Base-by-base conservation (phyloP, 1,284 basidiomycete species). In the Marasmius oreades region DNA sequence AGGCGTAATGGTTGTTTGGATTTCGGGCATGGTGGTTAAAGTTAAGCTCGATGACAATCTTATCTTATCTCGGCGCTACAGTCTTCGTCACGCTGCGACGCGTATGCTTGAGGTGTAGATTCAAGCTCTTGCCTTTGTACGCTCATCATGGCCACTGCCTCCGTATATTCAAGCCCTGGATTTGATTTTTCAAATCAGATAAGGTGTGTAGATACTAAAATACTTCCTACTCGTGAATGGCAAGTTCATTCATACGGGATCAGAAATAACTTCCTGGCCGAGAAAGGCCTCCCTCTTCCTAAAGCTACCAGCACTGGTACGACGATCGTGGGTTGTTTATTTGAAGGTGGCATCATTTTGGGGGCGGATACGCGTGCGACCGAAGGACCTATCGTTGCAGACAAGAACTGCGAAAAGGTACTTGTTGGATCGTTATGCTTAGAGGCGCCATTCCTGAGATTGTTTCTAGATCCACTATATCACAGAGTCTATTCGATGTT, bases 401-500 rank as follows among this genome's bases (percentile, higher is more conserved):
- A 98, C 78, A 98, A 98, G 86, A 98, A 98, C 76, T 99, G 96
- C 73, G 96, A 98, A 78, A 99, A 99, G 90, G 94, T 93, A 56
- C 53, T 77, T 60, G n/a, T 22, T 16, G 28, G 39, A 31, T 28
- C 20, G 11, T 47, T 33, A 20, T 34, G 16, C 31, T 52, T 7
- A 20, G 20, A 22, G 51, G 12, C n/a, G 5, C n/a, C 42, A 31
- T 16, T 39, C 36, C 1, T 18, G 14, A 28, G 45, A 20, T 12
- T 12, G 33, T 28, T 22, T 22, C 14, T 66, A 97, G 94, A 99
- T 99, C 67, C 97, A 99, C 74, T 99, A 92, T 73, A 91, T 97
- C 68, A 88, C 93, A 8, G 92, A 95, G 58, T 86, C 85, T 61
- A 99, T 99, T 64, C 84, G 96, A 56, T 99, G 97, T 80, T 98